A percentile compares a stretch with the other conserved stretches of the same genome.
Evolutionary conservation across 1,139 yeast species (phyloP).

Genomic region (Suhomyces wounanorum): DNA sequence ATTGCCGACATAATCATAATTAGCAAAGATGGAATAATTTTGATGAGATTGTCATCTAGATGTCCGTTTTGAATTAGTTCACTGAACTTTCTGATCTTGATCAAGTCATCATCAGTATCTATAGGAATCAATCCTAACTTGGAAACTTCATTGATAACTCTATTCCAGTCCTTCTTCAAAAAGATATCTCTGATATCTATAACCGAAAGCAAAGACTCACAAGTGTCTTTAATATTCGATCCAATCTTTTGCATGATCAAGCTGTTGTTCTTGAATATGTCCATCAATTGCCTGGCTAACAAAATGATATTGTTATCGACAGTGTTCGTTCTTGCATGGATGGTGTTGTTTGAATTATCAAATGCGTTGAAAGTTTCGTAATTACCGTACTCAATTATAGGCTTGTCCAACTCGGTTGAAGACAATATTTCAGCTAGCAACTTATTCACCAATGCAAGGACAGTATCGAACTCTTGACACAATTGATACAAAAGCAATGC

Average conservation of each 20-base stretch:
- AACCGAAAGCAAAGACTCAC: conserved; percentile 63
- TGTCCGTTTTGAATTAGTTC: conserved; percentile 48
- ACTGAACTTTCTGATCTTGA: conserved; percentile 39
- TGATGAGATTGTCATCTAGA: conserved; percentile 70
- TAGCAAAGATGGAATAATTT: conserved; percentile 78
- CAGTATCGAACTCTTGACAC: conserved; percentile 86
- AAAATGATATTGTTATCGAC: conserved; percentile 52
- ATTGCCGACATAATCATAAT: conserved; percentile 82
- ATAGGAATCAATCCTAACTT: conserved; percentile 70
- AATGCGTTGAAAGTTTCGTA: conserved; percentile 28
- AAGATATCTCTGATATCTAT: conserved; percentile 68
- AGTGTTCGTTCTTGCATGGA: conserved; percentile 23
- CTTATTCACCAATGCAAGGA: conserved; percentile 73
- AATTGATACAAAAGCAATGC: conserved; percentile 84
- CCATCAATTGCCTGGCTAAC: conserved; percentile 59
- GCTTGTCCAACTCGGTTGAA: conserved; percentile 69
- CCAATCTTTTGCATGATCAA: conserved; percentile 48
- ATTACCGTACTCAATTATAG: conserved; percentile 46
- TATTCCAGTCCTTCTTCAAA: conserved; percentile 60
- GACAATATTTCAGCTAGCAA: conserved; percentile 78
- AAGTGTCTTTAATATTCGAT: conserved; percentile 57
- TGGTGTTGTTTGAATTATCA: conserved; percentile 14
- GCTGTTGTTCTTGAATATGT: conserved; percentile 53
- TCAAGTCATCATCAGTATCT: conserved; percentile 38
- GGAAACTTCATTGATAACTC: conserved; percentile 57